Conservation (phyloP, 1,284 basidiomycete genomes). For the Cutaneotrichosporon cavernicola region DNA sequence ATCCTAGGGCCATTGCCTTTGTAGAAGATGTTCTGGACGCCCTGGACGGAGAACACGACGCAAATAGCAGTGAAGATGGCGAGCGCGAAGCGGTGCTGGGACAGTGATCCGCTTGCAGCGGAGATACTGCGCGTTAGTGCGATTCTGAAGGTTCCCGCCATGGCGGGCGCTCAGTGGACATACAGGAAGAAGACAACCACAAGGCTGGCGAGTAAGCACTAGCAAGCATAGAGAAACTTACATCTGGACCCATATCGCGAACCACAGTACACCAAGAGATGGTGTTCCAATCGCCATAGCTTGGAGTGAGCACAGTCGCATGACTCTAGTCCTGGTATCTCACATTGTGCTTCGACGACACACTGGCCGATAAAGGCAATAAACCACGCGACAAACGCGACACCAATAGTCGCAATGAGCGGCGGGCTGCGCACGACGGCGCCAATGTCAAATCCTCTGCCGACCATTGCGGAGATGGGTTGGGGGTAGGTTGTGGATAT, state of each 20-base stretch:
- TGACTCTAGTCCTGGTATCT: too few species aligned
- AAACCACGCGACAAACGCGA: conserved; percentile 85
- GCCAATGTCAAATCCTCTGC: conserved; percentile 36
- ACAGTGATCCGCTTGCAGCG: conserved; percentile 32
- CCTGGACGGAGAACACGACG: conserved; percentile 71
- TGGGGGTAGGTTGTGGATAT: not conserved
- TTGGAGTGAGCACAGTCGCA: too few species aligned
- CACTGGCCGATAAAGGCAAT: conserved; percentile 67
- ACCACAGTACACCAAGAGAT: conserved; percentile 70
- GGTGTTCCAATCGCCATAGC: conserved; percentile 21
- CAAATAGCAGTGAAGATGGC: conserved; percentile 80
- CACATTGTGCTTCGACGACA: conserved; percentile 7
- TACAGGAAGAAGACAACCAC: conserved; percentile 50
- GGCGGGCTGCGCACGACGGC: conserved; percentile 79
- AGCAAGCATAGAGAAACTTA: conserved; percentile 21
- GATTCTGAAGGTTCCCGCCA: not conserved
- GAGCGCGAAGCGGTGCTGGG: conserved; percentile 62
- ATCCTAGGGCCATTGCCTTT: conserved; percentile 58
- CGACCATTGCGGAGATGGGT: conserved; percentile 30
- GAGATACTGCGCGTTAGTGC: conserved; percentile 8
- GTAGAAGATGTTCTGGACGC: conserved; percentile 17
- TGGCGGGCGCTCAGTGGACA: conserved; percentile 3
- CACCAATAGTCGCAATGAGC: conserved; percentile 79
- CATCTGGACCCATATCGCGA: conserved; percentile 68
- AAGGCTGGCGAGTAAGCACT: conserved; percentile 20